Evolutionary conservation across 768 basidiomycete genomes (phyloP).

Genomic region (Suillus sp.): DNA sequence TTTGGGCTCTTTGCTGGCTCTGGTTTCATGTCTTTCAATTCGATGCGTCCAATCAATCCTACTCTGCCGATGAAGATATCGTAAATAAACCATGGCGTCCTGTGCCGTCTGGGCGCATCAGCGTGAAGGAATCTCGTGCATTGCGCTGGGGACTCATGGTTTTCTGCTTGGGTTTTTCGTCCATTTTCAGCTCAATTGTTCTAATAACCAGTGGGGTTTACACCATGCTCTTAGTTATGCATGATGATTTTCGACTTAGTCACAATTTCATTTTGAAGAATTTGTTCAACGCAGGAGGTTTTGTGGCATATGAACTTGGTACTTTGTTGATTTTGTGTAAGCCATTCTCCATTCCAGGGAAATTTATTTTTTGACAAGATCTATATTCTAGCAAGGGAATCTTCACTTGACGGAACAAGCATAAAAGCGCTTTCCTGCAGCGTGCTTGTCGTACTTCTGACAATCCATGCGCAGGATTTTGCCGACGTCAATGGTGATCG

Average conservation of each 20-base stretch:
- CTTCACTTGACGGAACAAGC: not conserved
- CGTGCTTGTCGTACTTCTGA: conserved; percentile 34
- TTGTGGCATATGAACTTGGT: conserved; percentile 30
- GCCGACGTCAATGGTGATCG: conserved; percentile 35
- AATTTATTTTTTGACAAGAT: not conserved
- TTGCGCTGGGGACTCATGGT: no score
- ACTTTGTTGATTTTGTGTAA: conserved; percentile 33
- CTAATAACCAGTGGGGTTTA: no score
- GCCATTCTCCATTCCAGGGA: not conserved
- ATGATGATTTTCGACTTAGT: no score
- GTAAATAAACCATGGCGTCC: conserved; percentile 32
- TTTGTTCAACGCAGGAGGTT: no score
- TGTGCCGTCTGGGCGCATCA: no score
- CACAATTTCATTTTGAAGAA: no score
- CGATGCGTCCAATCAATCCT: conserved; percentile 36
- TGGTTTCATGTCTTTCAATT: conserved; percentile 37
- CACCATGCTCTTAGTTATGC: no score
- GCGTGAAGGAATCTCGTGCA: no score
- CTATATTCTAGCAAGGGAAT: not conserved
- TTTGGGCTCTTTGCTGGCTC: conserved; percentile 25
- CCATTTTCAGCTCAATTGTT: no score
- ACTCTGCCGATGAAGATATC: conserved; percentile 32
- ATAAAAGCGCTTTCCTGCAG: conserved; percentile 23
- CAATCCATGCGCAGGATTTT: conserved; percentile 42
- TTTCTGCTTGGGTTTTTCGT: no score